Base-by-base conservation (phyloP, 345 rosid genomes). In the Durio zibethinus region DNA sequence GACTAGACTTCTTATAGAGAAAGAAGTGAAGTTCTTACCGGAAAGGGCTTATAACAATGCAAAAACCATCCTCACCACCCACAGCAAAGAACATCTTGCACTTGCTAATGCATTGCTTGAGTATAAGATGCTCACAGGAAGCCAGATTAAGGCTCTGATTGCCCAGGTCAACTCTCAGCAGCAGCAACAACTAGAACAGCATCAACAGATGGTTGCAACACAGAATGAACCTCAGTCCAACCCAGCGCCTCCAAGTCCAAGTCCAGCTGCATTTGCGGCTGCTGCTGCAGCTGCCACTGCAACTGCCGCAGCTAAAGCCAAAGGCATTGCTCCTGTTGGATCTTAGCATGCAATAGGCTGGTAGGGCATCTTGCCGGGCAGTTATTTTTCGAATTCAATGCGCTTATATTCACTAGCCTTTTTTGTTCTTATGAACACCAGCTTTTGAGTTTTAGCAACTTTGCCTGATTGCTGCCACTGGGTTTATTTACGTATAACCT, bases 31-130 rank as follows among this genome's bases (percentile, higher is more conserved):
- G 79, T 12, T 59, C 60, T 81, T 90, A 21, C 76, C 94, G 74
- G 98, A 94, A 61, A 89, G 85, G 84, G 98, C 98, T 70, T 94
- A 92, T 78, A 86, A 90, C 84, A 96, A 96, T 33, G 98, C 99
- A 4, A 92, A 91, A 79, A 86, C 74, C 36, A 93, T 96, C 61
- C 97, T 96, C 36, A 92, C 90, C 10, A 89, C 87, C 48, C 88
- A 84, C 76, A 79, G 84, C 84, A 91, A 91, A 88, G 97, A 96
- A 86, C 98, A 84, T 68, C 85, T 90, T 57, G 95, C 92, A 6
- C 94, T 96, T 6, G 98, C 97, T 5, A 88, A 86, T 81, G 97
- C 92, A 45, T 87, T 96, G 86, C 95, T 96, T 10, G 88, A 90
- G 83, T 84, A 91, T 0, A 97, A 93, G 81, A 96, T 97, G 0